phyloP scores from a whole-genome alignment of 1,139 yeast species.

The Petasospora fabianii region DNA sequence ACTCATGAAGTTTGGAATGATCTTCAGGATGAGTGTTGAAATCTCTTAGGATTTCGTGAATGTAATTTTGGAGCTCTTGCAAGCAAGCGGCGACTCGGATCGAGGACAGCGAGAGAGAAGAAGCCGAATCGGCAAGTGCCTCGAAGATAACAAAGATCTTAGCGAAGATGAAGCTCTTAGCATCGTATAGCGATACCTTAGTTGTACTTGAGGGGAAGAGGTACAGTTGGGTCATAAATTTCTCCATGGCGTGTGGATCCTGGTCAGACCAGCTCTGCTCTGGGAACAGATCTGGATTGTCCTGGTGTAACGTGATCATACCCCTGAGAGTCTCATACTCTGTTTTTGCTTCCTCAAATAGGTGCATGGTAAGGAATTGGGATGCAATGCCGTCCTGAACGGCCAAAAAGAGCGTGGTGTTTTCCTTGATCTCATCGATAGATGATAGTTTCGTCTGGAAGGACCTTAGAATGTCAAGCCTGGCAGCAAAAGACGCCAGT shows the following conservation, averaged over 20 bases:
- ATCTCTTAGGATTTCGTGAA: slow-evolving; percentile 37
- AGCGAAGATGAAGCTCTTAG: slow-evolving; percentile 32
- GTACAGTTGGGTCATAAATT: slow-evolving; percentile 1
- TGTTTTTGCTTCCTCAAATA: slow-evolving; percentile 55
- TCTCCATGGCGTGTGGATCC: slow-evolving; percentile 11
- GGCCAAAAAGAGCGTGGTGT: slow-evolving; percentile 31
- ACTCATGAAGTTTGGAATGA: slow-evolving; percentile 16
- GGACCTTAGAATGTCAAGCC: slow-evolving; percentile 40
- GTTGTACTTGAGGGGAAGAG: slow-evolving; percentile 4
- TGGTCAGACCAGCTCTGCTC: slow-evolving; percentile 30
- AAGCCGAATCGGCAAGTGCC: slow-evolving; percentile 27
- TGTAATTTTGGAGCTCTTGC: slow-evolving; percentile 34
- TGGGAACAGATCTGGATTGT: slow-evolving; percentile 3
- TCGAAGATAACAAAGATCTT: slow-evolving; percentile 34
- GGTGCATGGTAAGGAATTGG: slow-evolving; percentile 46
- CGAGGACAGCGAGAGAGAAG: slow-evolving; percentile 37
- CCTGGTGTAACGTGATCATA: not conserved
- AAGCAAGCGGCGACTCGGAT: slow-evolving; percentile 31
- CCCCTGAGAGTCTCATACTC: slow-evolving; percentile 31
- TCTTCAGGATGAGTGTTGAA: slow-evolving; percentile 17
- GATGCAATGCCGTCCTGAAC: slow-evolving; percentile 40
- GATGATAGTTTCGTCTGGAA: slow-evolving; percentile 18
- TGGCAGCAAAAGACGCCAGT: slow-evolving; percentile 50
- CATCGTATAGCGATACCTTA: slow-evolving; percentile 6
- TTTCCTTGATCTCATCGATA: slow-evolving; percentile 23